phyloP scores from a whole-genome alignment of 306 rosid genomes.

The Morella rubra region DNA sequence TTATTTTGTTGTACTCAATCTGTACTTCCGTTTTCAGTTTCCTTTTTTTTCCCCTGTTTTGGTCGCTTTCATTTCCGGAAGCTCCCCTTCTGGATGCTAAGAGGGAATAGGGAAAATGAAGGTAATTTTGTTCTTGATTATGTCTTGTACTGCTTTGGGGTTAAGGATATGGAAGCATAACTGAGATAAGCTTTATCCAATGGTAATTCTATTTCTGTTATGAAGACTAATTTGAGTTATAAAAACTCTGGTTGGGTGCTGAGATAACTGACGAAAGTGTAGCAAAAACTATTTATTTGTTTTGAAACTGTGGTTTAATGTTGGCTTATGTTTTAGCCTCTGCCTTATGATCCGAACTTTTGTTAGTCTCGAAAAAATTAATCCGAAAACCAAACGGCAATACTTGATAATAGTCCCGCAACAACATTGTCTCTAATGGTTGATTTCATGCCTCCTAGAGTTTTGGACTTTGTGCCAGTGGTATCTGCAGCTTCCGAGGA shows the following conservation, averaged over 20 bases:
- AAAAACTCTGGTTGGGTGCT: conserved; percentile 16
- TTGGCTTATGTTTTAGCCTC: neutral
- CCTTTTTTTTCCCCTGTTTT: conserved; percentile 4
- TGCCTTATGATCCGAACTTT: neutral
- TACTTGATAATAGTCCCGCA: neutral
- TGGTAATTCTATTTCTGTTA: neutral
- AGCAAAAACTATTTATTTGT: neutral
- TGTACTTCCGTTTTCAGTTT: neutral
- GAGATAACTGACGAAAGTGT: conserved; percentile 17
- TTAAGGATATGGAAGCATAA: neutral
- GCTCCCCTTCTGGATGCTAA: neutral
- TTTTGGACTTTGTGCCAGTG: neutral
- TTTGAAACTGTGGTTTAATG: neutral
- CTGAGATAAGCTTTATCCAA: conserved; percentile 4
- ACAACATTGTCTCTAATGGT: neutral
- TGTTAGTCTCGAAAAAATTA: neutral
- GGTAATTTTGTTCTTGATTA: neutral
- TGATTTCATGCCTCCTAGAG: neutral
- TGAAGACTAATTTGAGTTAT: neutral
- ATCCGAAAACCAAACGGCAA: neutral
- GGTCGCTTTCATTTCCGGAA: neutral
- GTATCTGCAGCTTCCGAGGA: neutral
- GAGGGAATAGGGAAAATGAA: neutral
- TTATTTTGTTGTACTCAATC: conserved; percentile 42
- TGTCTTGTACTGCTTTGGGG: neutral